These are phyloP conservation scores for Colletotrichum sp. DNA, from an alignment of 2,329 filamentous ascomycete species.

Conservation along the genomic window DNA sequence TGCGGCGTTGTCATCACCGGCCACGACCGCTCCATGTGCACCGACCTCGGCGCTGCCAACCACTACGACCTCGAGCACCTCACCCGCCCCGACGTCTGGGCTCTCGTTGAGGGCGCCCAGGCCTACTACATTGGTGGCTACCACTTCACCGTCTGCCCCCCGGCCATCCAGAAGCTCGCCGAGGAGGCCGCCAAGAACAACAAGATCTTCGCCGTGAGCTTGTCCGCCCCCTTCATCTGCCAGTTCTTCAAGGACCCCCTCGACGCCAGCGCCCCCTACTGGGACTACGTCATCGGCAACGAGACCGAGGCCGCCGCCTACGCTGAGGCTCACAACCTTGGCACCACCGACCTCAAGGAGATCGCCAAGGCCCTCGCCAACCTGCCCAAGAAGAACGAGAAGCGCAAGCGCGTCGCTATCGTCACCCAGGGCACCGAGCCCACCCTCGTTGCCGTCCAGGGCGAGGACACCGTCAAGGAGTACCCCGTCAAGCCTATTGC, in stretches of 20 bases:
- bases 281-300: constrained; percentile 96
- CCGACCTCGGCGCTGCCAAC: constrained; percentile 94
- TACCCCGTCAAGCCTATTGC: constrained; percentile 83
- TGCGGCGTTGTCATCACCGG: constrained; percentile 97
- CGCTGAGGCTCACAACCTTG: constrained; percentile 79
- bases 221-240: constrained; percentile 94
- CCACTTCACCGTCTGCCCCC: constrained; percentile 95
- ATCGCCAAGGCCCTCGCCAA: constrained; percentile 87
- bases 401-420: constrained; percentile 85
- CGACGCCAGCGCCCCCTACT: constrained; percentile 85
- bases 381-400: constrained; percentile 88
- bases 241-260: constrained; percentile 98
- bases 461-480: constrained; percentile 72
- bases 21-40: constrained; percentile 93
- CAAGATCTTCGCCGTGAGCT: constrained; percentile 90
- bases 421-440: constrained; percentile 94
- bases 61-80: constrained; percentile 95
- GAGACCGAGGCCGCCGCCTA: constrained; percentile 93
- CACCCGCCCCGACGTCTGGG: constrained; percentile 90
- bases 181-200: constrained; percentile 88
- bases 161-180: constrained; percentile 87
- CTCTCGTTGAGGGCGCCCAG: constrained; percentile 85
- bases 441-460: constrained; percentile 82
- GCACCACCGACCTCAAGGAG: constrained; percentile 78
- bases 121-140: constrained; percentile 95